Conservation (phyloP, 2,329 filamentous ascomycete genomes). For the Huntiella savannae region DNA sequence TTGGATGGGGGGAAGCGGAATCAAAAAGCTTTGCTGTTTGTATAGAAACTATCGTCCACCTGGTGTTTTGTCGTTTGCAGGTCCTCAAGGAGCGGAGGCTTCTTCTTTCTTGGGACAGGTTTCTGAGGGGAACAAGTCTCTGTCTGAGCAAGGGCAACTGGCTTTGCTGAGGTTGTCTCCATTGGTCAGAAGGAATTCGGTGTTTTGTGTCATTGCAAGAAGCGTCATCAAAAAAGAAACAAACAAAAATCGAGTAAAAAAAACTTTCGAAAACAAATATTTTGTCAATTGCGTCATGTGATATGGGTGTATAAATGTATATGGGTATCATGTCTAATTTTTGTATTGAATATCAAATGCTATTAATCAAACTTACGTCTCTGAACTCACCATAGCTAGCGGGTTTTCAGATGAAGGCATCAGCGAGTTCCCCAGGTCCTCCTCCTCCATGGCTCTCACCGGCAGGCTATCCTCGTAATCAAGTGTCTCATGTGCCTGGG, state of each 20-base stretch:
- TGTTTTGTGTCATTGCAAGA: background rate
- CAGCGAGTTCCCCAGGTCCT: too few species aligned
- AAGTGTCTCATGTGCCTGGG: too few species aligned
- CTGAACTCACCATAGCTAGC: background rate
- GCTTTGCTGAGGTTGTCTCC: background rate
- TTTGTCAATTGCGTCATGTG: background rate
- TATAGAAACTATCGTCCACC: background rate
- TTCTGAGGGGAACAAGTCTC: background rate
- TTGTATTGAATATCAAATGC: too few species aligned
- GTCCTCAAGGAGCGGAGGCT: too few species aligned
- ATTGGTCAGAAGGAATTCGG: background rate
- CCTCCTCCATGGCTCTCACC: too few species aligned
- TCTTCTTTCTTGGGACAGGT: background rate
- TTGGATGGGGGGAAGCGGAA: background rate
- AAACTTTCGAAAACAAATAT: background rate
- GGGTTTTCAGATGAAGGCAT: background rate
- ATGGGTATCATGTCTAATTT: background rate
- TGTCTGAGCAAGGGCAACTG: background rate
- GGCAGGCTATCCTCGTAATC: too few species aligned
- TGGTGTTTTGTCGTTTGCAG: background rate
- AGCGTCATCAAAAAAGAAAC: background rate
- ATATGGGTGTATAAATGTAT: background rate
- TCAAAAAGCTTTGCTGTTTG: background rate
- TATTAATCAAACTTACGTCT: too few species aligned
- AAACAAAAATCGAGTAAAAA: background rate